phyloP scores from a whole-genome alignment of 2,329 filamentous ascomycete species.

The Akanthomyces uredinophilus region DNA sequence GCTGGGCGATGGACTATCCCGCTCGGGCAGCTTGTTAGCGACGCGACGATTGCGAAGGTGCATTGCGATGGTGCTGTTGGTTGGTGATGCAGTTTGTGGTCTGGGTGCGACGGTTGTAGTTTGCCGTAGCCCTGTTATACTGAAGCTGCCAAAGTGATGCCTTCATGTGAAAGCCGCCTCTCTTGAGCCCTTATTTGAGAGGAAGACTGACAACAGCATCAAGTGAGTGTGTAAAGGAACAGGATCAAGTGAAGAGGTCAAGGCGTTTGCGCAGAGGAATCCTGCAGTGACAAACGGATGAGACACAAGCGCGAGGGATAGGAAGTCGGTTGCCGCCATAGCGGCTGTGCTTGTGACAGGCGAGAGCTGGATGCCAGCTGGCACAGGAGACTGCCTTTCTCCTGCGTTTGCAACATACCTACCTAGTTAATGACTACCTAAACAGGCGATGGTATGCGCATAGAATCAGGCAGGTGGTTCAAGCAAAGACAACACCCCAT shows the following conservation, averaged over 20 bases:
- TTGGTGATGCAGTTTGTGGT: neutral
- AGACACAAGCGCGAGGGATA: neutral
- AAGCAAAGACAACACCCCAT: neutral
- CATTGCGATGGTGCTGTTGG: neutral
- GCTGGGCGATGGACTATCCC: neutral
- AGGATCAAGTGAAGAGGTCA: neutral
- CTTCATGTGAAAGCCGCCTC: neutral
- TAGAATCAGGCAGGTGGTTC: no score
- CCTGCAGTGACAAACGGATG: neutral
- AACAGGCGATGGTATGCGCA: no score
- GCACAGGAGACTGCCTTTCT: neutral
- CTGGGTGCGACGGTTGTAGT: neutral
- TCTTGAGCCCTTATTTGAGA: neutral
- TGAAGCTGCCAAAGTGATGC: neutral
- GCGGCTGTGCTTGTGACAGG: neutral
- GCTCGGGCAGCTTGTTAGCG: neutral
- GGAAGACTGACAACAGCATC: neutral
- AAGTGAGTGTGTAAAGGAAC: neutral
- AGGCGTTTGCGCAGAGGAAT: neutral
- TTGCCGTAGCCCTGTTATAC: neutral
- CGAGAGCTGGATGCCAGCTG: neutral
- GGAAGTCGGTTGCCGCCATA: neutral
- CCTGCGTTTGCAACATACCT: neutral
- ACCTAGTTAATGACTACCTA: neutral
- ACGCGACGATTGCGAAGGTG: neutral